These are phyloP conservation scores for Pleurotus eryngii DNA, from an alignment of 768 basidiomycete species.

Conservation along the genomic window DNA sequence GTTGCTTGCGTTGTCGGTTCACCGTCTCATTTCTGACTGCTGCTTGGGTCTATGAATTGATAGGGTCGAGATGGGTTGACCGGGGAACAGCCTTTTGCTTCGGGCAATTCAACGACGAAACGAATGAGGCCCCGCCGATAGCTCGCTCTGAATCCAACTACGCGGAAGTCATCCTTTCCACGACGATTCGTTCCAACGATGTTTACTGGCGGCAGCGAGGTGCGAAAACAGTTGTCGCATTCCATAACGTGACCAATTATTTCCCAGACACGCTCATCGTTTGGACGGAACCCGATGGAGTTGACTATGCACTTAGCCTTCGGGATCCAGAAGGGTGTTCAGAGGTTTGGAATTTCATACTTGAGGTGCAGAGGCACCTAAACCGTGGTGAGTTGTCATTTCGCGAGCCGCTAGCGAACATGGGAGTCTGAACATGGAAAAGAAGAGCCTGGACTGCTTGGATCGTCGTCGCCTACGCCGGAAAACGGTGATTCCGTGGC, in stretches of 20 bases:
- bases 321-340: slow-evolving; percentile 94
- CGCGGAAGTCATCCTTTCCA: slow-evolving; percentile 70
- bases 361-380: slow-evolving; percentile 87
- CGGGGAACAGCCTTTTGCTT: slow-evolving; percentile 96
- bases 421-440: slow-evolving; percentile 25
- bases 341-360: slow-evolving; percentile 97
- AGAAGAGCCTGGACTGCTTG: slow-evolving; percentile 36
- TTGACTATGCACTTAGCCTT: slow-evolving; percentile 95
- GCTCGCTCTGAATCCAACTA: slow-evolving; percentile 79
- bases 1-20: slow-evolving; percentile 28
- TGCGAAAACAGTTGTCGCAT: slow-evolving; percentile 29
- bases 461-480: slow-evolving; percentile 59
- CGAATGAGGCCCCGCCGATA: slow-evolving; percentile 75
- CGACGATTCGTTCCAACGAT: slow-evolving; percentile 77
- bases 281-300: slow-evolving; percentile 95
- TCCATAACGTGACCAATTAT: slow-evolving; percentile 9
- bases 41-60: slow-evolving; percentile 86
- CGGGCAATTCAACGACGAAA: slow-evolving; percentile 78
- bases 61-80: slow-evolving; percentile 90
- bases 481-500: slow-evolving; percentile 52
- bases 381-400: slow-evolving; percentile 49
- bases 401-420: neutral
- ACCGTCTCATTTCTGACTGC: neutral
- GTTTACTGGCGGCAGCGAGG: slow-evolving; percentile 88
- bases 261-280: slow-evolving; percentile 90